Evolutionary conservation across 2,329 filamentous ascomycete genomes (phyloP).

Genomic region (Aspergillus sp.): DNA sequence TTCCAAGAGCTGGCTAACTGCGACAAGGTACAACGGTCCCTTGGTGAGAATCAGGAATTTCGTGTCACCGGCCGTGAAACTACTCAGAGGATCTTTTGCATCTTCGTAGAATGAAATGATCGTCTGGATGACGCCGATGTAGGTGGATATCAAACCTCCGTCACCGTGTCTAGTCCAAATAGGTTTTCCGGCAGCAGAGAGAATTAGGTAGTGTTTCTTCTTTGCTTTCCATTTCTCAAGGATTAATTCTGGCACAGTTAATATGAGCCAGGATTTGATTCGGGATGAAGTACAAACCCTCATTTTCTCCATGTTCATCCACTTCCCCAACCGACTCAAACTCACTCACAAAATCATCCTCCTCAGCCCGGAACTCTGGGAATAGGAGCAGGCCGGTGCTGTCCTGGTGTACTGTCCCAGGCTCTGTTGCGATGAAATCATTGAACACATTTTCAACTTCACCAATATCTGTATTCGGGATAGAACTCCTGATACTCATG

Average conservation of each 20-base stretch:
- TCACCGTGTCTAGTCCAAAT: slow-evolving; percentile 96
- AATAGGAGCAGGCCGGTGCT: slow-evolving; percentile 27
- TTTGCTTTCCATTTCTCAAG: slow-evolving; percentile 80
- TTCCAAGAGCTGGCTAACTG: slow-evolving; percentile 86
- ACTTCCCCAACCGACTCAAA: slow-evolving; percentile 65
- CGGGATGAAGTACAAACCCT: slow-evolving; percentile 40
- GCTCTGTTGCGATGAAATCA: slow-evolving; percentile 52
- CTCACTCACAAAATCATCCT: slow-evolving; percentile 65
- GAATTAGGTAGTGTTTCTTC: slow-evolving; percentile 92
- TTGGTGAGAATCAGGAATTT: slow-evolving; percentile 80
- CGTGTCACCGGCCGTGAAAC: slow-evolving; percentile 79
- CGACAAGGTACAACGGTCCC: slow-evolving; percentile 85
- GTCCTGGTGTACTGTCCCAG: slow-evolving; percentile 34
- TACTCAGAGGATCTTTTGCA: slow-evolving; percentile 66
- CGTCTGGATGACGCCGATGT: slow-evolving; percentile 91
- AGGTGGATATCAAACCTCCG: slow-evolving; percentile 79
- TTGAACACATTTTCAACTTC: slow-evolving; percentile 78
- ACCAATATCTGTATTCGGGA: slow-evolving; percentile 52
- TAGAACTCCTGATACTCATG: slow-evolving; percentile 45
- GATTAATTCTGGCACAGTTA: slow-evolving; percentile 35
- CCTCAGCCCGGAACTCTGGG: slow-evolving; percentile 36
- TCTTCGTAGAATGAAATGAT: slow-evolving; percentile 95
- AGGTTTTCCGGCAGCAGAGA: slow-evolving; percentile 93
- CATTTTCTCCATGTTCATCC: slow-evolving; percentile 47
- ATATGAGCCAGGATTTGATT: neutral